A percentile compares a stretch with the other conserved stretches of the same genome.
Evolutionary conservation across 2,329 filamentous ascomycete genomes (phyloP).

Genomic region (Fusarium odoratissimum): DNA sequence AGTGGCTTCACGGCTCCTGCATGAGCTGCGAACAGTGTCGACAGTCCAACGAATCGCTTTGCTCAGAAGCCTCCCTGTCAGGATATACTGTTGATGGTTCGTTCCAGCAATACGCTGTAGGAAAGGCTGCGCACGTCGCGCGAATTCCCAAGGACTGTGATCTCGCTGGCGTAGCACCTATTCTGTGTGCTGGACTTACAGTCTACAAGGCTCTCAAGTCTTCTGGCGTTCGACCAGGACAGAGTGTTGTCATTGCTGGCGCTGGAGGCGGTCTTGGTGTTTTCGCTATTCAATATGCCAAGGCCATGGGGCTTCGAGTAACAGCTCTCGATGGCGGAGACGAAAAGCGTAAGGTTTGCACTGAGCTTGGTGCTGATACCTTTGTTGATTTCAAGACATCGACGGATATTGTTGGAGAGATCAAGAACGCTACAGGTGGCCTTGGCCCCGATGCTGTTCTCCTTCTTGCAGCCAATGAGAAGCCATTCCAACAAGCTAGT

Average conservation of each 20-base stretch:
- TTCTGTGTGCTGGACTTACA: conserved; percentile 85
- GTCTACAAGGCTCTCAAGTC: conserved; percentile 89
- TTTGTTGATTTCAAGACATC: conserved; percentile 83
- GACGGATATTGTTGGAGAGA: conserved; percentile 81
- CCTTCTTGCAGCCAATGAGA: conserved; percentile 84
- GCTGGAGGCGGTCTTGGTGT: conserved; percentile 83
- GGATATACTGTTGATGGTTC: conserved; percentile 91
- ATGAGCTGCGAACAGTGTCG: conserved; percentile 84
- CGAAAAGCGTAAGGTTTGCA: conserved; percentile 79
- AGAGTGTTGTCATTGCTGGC: conserved; percentile 83
- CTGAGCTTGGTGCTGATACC: conserved; percentile 73
- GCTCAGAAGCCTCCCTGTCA: conserved; percentile 76
- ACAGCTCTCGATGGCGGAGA: conserved; percentile 86
- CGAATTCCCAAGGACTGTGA: conserved; percentile 78
- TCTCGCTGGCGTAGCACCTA: conserved; percentile 79
- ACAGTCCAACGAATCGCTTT: conserved; percentile 82
- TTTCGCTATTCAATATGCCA: conserved; percentile 84
- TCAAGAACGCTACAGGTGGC: conserved; percentile 76
- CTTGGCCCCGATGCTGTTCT: conserved; percentile 87
- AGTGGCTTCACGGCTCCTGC: conserved; percentile 90
- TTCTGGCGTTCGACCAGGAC: conserved; percentile 75
- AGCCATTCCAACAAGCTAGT: conserved; percentile 91
- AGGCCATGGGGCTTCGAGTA: conserved; percentile 82
- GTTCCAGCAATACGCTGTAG: conserved; percentile 90
- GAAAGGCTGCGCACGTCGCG: conserved; percentile 83